phyloP scores from a whole-genome alignment of 2,329 filamentous ascomycete genomes.

The Cladosporium halotolerans region DNA sequence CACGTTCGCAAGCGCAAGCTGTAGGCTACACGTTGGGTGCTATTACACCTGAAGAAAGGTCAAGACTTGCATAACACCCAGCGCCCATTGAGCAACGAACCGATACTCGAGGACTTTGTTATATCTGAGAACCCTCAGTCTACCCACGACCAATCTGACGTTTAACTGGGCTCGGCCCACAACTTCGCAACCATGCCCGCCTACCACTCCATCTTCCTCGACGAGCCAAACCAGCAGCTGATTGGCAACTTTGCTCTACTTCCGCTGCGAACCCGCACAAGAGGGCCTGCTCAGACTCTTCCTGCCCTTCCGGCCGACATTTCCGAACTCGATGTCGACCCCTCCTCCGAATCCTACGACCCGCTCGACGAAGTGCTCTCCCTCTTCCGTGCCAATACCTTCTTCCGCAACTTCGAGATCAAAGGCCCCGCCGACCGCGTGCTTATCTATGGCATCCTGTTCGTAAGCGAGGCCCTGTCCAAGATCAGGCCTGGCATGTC shows the following conservation, averaged over 20 bases:
- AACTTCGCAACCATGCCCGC: constrained; percentile 42
- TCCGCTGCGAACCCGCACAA: constrained; percentile 87
- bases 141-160: no score
- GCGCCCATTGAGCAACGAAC: neutral
- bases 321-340: constrained; percentile 58
- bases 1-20: no score
- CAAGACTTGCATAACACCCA: neutral
- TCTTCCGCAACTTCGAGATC: constrained; percentile 99
- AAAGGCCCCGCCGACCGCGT: constrained; percentile 91
- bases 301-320: constrained; percentile 48
- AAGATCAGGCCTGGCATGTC: constrained; percentile 75
- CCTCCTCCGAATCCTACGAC: constrained; percentile 90
- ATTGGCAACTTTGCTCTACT: constrained; percentile 90
- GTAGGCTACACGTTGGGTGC: neutral
- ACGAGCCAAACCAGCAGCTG: constrained; percentile 65
- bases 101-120: neutral
- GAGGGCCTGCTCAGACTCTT: constrained; percentile 89
- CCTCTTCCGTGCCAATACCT: constrained; percentile 94
- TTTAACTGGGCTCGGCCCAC: neutral
- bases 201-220: constrained; percentile 94
- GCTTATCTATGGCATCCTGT: constrained; percentile 93
- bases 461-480: constrained; percentile 79
- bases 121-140: neutral
- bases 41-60: neutral
- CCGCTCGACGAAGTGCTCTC: constrained; percentile 88